These are phyloP conservation scores for Keithomyces neogunnii DNA, from an alignment of 2,329 filamentous ascomycete species.

Conservation along the genomic window DNA sequence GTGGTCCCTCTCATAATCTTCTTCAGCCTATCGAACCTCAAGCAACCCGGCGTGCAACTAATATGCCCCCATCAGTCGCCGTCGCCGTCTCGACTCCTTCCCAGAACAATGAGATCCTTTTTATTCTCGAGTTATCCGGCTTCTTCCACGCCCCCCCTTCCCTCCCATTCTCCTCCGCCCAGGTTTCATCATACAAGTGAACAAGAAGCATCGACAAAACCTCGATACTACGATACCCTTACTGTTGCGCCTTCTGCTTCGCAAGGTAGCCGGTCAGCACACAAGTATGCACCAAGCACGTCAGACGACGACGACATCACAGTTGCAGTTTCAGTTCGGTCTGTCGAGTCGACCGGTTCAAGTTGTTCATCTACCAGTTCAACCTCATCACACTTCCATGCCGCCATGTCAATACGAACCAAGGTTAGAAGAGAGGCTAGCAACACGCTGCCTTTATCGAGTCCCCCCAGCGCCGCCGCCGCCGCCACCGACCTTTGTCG, in stretches of 20 bases:
- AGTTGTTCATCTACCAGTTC: constrained; percentile 4
- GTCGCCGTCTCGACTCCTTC: constrained; percentile 2
- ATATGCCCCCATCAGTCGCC: constrained; percentile 1
- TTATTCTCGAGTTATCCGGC: constrained; percentile 8
- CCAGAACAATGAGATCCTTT: constrained; percentile 8
- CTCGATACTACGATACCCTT: not conserved
- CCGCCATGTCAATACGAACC: constrained; percentile 24
- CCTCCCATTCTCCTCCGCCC: not conserved
- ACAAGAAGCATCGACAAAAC: not conserved
- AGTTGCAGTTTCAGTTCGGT: constrained; percentile 1
- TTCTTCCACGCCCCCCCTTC: constrained; percentile 2
- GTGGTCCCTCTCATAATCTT: not conserved
- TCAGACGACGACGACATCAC: not conserved
- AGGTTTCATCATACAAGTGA: not conserved
- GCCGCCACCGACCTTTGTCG: constrained; percentile 19
- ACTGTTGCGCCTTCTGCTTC: not conserved
- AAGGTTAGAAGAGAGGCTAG: constrained; percentile 21
- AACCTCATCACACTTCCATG: constrained; percentile 16
- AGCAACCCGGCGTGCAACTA: not conserved
- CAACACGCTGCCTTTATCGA: constrained; percentile 16
- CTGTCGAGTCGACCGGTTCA: not conserved
- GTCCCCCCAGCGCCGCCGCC: constrained; percentile 18
- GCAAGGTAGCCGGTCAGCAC: not conserved
- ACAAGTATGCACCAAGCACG: constrained; percentile 6
- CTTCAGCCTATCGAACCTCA: not conserved